These are phyloP conservation scores for Setomelanomma holmii DNA, from an alignment of 2,329 filamentous ascomycete genomes.

Conservation along the genomic window DNA sequence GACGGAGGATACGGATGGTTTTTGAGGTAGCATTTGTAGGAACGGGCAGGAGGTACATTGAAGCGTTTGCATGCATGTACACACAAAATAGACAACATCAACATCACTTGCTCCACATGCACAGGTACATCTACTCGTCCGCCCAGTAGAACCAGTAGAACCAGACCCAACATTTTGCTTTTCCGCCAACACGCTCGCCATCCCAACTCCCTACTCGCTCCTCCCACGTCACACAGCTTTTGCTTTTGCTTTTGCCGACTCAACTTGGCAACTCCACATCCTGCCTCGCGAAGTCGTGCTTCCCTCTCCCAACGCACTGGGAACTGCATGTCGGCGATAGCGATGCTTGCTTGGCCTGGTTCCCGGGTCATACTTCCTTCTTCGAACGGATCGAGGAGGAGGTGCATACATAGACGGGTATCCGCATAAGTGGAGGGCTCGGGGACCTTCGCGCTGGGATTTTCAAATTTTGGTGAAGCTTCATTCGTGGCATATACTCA, in stretches of 20 bases:
- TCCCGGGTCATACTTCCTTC: neutral
- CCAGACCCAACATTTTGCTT: neutral
- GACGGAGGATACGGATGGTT: neutral
- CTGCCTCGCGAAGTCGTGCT: neutral
- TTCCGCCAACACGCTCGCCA: neutral
- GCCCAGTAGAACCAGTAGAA: neutral
- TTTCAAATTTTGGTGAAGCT: neutral
- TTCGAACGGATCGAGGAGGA: neutral
- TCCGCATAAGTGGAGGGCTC: neutral
- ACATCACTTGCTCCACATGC: neutral
- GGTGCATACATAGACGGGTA: neutral
- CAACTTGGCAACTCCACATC: too few species aligned
- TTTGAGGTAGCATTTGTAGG: neutral
- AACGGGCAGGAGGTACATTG: neutral
- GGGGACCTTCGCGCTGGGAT: neutral
- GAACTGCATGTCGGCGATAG: too few species aligned
- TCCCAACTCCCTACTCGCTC: neutral
- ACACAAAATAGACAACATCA: neutral
- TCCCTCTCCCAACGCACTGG: too few species aligned
- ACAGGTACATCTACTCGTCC: too few species aligned
- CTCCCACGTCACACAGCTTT: neutral
- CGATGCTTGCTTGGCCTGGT: too few species aligned
- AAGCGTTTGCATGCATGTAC: neutral
- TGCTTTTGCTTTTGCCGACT: neutral
- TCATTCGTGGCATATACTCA: too few species aligned